Evolutionary conservation across 129 eudicot species (phyloP), one percentile per base, ranked within the genome.

Genomic region (Lactuca saligna): DNA sequence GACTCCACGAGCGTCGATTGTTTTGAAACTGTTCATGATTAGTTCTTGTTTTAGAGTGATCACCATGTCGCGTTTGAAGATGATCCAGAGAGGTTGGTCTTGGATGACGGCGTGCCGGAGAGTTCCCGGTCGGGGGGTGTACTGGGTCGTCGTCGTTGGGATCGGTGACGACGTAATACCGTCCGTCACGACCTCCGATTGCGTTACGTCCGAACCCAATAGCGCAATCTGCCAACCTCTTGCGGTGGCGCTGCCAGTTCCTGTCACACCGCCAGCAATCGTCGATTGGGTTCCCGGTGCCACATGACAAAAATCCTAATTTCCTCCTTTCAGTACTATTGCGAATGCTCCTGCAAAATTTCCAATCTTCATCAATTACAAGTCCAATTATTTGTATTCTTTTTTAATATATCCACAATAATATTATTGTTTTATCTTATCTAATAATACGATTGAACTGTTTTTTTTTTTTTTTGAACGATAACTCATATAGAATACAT

Each of bases 181-280:
- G 63, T 3, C 97, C 97, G 35, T 91, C 96, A 29, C 96, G 88
- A 15, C 97, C 97, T 12, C 97, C 97, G 0, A 88, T 66, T 61
- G 97, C 97, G 17, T 84, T 86, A 63, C 97, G 97, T n/a, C 97
- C 97, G 9, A 88, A 91, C 13, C 97, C 97, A 11, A 91, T 85
- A 65, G 96, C 84, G 55, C 97, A 91, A 63, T 91, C 92, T 5
- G 97, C 93, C 2, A 91, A 80, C 25, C 85, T 80, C 69, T 79
- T 80, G 54, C 96, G 85, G 78, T 83, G 57, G 61, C 79, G 86
- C 34, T 70, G 76, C 97, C 97, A 91, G 66, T 81, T 83, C 12
- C 77, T 72, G 59, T 91, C 93, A 38, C 96, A 91, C 4, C 97
- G 85, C 97, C 97, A 91, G 39, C 97, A 91, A 34, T 88, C 97